A percentile compares a stretch with the other conserved stretches of the same genome.
phyloP scores from a whole-genome alignment of 495 filamentous ascomycete species.

The Penicillium fimorum region DNA sequence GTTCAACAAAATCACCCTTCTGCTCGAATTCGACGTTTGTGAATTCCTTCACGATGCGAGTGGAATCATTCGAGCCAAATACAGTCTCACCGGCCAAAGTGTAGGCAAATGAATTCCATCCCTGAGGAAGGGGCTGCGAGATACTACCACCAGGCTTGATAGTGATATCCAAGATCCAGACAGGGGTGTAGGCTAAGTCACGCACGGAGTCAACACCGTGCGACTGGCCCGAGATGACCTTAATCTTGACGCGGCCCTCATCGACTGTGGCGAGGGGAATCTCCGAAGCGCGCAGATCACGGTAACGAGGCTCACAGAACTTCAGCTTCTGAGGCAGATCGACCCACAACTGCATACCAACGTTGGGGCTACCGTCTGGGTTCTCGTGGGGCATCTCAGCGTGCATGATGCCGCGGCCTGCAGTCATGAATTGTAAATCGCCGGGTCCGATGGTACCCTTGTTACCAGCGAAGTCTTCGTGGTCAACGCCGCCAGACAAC shows the following conservation, averaged over 20 bases:
- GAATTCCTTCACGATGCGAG: conserved; percentile 62
- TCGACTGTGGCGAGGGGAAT: conserved; percentile 71
- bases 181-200: conserved; percentile 90
- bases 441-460: conserved; percentile 79
- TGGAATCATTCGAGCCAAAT: conserved; percentile 60
- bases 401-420: conserved; percentile 89
- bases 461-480: conserved; percentile 94
- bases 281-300: conserved; percentile 73
- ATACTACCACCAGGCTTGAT: conserved; percentile 76
- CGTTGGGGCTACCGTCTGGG: conserved; percentile 69
- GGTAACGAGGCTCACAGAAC: conserved; percentile 85
- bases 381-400: conserved; percentile 93
- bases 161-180: conserved; percentile 89
- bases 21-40: conserved; percentile 91
- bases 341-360: conserved; percentile 94
- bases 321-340: conserved; percentile 83
- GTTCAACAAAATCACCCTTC: conserved; percentile 69
- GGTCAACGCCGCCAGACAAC: conserved; percentile 78
- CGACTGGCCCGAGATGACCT: conserved; percentile 82
- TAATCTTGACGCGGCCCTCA: conserved; percentile 70
- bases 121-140: conserved; percentile 67
- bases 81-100: conserved; percentile 66
- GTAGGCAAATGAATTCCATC: conserved; percentile 93
- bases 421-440: conserved; percentile 97
- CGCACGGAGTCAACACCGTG: conserved; percentile 82